phyloP scores from a whole-genome alignment of 257 asterid genomes.

The Penstemon eatonii region DNA sequence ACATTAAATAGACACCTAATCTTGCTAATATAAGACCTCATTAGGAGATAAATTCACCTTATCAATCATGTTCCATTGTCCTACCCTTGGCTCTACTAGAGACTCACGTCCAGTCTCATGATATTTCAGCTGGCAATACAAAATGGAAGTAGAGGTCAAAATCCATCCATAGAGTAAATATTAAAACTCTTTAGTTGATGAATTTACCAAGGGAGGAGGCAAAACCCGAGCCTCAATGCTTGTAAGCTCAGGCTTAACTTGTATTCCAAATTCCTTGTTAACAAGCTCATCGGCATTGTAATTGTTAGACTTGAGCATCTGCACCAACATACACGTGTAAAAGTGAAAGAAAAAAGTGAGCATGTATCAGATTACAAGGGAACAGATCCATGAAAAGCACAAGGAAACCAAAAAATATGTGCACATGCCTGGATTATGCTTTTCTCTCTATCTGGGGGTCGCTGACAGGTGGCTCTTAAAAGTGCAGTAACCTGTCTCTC shows the following conservation, averaged over 20 bases:
- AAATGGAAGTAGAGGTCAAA: neutral
- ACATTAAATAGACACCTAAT: neutral
- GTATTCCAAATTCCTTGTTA: slow-evolving; percentile 57
- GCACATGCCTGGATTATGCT: slow-evolving; percentile 41
- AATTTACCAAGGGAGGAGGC: slow-evolving; percentile 62
- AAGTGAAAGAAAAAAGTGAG: neutral
- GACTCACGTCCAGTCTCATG: slow-evolving; percentile 50
- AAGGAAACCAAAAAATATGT: neutral
- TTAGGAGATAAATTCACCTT: slow-evolving; percentile 41
- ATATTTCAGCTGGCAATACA: slow-evolving; percentile 55
- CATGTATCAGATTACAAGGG: neutral
- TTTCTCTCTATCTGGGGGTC: slow-evolving; percentile 42
- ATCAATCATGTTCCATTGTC: slow-evolving; percentile 85
- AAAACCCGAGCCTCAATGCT: slow-evolving; percentile 73
- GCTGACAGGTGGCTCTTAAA: slow-evolving; percentile 72
- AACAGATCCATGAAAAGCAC: neutral
- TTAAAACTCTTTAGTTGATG: neutral
- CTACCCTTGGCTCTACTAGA: slow-evolving; percentile 53
- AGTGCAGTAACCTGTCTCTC: slow-evolving; percentile 65
- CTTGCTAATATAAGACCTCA: neutral
- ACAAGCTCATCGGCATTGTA: slow-evolving; percentile 39
- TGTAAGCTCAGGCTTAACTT: slow-evolving; percentile 41
- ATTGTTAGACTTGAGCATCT: slow-evolving; percentile 47
- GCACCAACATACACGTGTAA: slow-evolving; percentile 7
- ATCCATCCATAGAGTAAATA: neutral